These are phyloP conservation scores for Clonostachys byssicola DNA, from an alignment of 2,329 filamentous ascomycete genomes.

Conservation along the genomic window DNA sequence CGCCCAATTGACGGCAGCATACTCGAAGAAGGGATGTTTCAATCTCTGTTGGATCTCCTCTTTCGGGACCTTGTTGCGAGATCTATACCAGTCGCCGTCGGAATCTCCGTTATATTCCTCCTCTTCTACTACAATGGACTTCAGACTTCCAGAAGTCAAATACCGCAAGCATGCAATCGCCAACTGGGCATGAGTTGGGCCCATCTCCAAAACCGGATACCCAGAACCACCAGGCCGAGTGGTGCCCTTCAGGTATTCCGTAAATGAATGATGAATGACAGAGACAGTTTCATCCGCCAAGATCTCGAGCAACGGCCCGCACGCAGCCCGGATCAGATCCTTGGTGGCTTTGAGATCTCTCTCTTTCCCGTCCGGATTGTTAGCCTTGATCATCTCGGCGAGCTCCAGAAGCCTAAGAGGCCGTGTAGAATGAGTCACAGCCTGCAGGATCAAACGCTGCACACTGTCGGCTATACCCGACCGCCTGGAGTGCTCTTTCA, in stretches of 20 bases:
- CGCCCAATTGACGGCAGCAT: not conserved
- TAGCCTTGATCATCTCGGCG: not conserved
- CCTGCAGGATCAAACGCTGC: not conserved
- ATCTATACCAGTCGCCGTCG: not conserved
- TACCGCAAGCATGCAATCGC: not conserved
- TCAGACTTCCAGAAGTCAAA: not conserved
- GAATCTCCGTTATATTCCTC: not conserved
- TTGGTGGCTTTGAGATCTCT: not conserved
- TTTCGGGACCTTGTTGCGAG: not conserved
- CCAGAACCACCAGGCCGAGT: not conserved
- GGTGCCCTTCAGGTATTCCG: not conserved
- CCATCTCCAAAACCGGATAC: not conserved
- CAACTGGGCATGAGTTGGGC: not conserved
- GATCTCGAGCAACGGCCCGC: not conserved
- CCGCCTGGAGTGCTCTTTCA: not conserved
- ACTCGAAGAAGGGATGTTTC: not conserved
- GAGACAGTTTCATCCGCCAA: not conserved
- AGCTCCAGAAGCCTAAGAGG: not conserved
- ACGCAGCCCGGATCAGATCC: not conserved
- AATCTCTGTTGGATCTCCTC: not conserved
- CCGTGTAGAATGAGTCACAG: not conserved
- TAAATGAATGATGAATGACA: not conserved
- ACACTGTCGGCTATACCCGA: not conserved
- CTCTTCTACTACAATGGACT: not conserved
- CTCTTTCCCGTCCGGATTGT: not conserved